phyloP scores from a whole-genome alignment of 768 basidiomycete genomes.

The Collybia sp. region DNA sequence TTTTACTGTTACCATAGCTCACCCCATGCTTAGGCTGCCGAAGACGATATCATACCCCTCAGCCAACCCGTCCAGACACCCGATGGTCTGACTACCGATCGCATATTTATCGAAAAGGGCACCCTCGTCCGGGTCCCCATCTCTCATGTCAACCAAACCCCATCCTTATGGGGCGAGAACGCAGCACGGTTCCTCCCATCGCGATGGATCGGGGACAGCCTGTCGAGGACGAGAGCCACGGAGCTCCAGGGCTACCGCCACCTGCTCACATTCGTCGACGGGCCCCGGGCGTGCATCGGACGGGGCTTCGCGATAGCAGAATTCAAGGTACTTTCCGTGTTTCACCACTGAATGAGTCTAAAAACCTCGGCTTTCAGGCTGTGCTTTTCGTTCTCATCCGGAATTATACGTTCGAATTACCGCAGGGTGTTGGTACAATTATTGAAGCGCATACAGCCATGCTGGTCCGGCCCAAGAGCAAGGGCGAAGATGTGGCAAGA shows the following conservation, averaged over 20 bases:
- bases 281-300: not conserved
- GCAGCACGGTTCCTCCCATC: not conserved
- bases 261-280: not conserved
- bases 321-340: slow-evolving; percentile 28
- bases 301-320: slow-evolving; percentile 18
- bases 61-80: not conserved
- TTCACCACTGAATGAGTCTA: not conserved
- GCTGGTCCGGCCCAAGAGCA: slow-evolving; percentile 28
- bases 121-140: not conserved
- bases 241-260: not conserved
- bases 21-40: not conserved
- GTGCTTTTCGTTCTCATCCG: slow-evolving; percentile 36
- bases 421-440: slow-evolving; percentile 25
- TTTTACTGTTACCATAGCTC: not conserved
- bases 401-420: slow-evolving; percentile 35
- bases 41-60: not conserved
- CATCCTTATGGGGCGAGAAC: not conserved
- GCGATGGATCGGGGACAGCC: not conserved
- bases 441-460: slow-evolving; percentile 25
- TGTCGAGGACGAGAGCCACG: not conserved
- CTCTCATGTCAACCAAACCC: not conserved
- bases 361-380: slow-evolving; percentile 23
- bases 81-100: not conserved
- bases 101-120: not conserved
- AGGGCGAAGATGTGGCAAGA: slow-evolving; percentile 20